A percentile compares a stretch with the other conserved stretches of the same genome.
Conservation (phyloP, 768 basidiomycete genomes). For the Pisolithus albus region DNA sequence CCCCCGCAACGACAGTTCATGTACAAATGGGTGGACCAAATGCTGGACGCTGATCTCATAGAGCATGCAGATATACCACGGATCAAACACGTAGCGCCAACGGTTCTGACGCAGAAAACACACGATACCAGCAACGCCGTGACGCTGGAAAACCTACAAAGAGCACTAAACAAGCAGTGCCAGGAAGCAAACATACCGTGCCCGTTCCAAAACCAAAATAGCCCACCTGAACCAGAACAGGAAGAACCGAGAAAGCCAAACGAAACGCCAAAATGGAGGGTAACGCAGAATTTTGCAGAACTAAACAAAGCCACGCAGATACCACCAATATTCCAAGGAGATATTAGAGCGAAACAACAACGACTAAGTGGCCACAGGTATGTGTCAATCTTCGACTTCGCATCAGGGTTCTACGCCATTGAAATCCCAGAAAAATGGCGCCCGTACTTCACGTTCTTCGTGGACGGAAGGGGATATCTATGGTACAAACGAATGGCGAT, state of each 20-base stretch:
- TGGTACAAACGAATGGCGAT: too few species aligned
- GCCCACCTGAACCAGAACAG: not conserved
- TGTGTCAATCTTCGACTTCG: too few species aligned
- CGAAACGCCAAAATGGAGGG: not conserved
- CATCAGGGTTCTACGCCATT: too few species aligned
- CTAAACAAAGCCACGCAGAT: not conserved
- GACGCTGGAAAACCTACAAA: conserved; percentile 28
- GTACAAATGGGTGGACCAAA: not conserved
- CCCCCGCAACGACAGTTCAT: not conserved
- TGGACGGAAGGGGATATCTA: too few species aligned
- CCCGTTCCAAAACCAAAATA: not conserved
- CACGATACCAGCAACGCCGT: conserved; percentile 23
- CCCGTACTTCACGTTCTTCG: too few species aligned
- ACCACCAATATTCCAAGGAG: not conserved
- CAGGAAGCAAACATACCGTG: not conserved
- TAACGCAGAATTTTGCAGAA: not conserved
- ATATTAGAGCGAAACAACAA: too few species aligned
- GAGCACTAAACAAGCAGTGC: conserved; percentile 21
- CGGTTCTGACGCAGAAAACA: conserved; percentile 32
- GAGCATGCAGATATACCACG: not conserved
- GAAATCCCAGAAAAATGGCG: too few species aligned
- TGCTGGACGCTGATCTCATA: not conserved
- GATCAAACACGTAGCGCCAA: conserved; percentile 8
- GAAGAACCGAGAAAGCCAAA: not conserved
- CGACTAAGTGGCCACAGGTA: too few species aligned